Evolutionary conservation across 1,284 basidiomycete species (phyloP), one percentile per base, ranked within the genome.

Genomic region (Waitea zeae): DNA sequence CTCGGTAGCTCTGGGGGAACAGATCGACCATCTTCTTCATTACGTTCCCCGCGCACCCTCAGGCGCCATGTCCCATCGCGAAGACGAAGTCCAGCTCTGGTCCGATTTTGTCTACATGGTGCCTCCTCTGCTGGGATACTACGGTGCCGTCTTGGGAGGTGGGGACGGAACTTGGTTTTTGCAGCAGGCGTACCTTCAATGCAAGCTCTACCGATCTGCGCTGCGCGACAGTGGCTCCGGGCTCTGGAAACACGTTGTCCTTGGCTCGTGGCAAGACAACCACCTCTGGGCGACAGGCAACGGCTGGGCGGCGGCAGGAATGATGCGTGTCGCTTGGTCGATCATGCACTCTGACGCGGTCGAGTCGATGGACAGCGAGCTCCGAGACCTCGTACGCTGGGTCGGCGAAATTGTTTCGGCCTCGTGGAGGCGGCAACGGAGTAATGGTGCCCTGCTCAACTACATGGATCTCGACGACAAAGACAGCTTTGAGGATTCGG

Each of bases 121-220:
- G 0, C 89, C 90, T 0, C 90, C 90, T 0, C 95, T 92, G 55
- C 54, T 96, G 6, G 87, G 90, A 0, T 89, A 82, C 54, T 92
- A 88, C 50, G 92, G 83, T 19, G 13, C 13, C 17, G 12, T 31
- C 6, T n/a, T 15, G 17, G 35, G 35, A 12, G 35, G 72, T 75
- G 20, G 45, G 72, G 17, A 72, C 70, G 1, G 48, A 57, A 19
- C 89, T 93, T 53, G 51, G 66, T 28, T 69, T 72, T 1, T 93
- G 6, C 51, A 58, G 20, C 64, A 71, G 36, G 78, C 86, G 0
- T 82, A 86, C 55, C 69, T 67, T 24, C 92, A 96, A 50, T 73
- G 83, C 42, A 61, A 61, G 31, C 59, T 88, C 0, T 93, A 95
- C 51, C 70, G 88, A 12, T 54, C 67, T 1, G 64, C 73, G 38